Conservation (phyloP, 306 rosid species). For the Sindora glabra region DNA sequence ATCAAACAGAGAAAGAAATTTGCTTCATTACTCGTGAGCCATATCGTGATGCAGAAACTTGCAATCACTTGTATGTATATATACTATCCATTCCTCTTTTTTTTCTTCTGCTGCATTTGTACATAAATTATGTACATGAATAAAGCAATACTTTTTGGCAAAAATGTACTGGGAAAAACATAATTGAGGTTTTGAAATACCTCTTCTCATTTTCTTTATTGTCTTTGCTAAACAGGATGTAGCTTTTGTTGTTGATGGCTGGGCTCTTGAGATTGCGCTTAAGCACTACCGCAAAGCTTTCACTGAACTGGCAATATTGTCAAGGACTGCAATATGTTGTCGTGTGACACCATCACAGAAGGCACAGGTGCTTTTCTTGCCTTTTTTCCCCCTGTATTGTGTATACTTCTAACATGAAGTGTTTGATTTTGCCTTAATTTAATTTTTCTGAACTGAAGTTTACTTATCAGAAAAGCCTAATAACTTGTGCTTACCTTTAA, state of each 20-base stretch:
- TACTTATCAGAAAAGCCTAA: too few species aligned
- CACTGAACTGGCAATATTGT: slow-evolving; percentile 89
- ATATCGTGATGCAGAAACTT: too few species aligned
- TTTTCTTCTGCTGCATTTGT: too few species aligned
- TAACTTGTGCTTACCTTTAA: too few species aligned
- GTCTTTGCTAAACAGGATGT: slow-evolving; percentile 49
- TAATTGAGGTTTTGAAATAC: slow-evolving; percentile 1
- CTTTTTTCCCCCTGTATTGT: slow-evolving; percentile 4
- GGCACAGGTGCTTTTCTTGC: slow-evolving; percentile 64
- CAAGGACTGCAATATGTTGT: slow-evolving; percentile 98
- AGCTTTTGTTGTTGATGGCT: slow-evolving; percentile 96
- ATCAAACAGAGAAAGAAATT: too few species aligned
- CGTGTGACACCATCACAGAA: slow-evolving; percentile 99
- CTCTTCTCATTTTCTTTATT: slow-evolving; percentile 4
- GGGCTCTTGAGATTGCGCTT: slow-evolving; percentile 98
- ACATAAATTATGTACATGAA: too few species aligned
- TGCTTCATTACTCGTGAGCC: too few species aligned
- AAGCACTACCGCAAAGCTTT: slow-evolving; percentile 77
- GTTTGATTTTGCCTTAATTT: too few species aligned
- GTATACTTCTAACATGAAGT: too few species aligned
- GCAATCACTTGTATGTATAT: too few species aligned
- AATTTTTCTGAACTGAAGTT: too few species aligned
- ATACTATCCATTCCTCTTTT: too few species aligned
- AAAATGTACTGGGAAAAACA: background rate
- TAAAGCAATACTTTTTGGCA: background rate